phyloP scores from a whole-genome alignment of 306 rosid species.

The Cotoneaster glaucophyllus region DNA sequence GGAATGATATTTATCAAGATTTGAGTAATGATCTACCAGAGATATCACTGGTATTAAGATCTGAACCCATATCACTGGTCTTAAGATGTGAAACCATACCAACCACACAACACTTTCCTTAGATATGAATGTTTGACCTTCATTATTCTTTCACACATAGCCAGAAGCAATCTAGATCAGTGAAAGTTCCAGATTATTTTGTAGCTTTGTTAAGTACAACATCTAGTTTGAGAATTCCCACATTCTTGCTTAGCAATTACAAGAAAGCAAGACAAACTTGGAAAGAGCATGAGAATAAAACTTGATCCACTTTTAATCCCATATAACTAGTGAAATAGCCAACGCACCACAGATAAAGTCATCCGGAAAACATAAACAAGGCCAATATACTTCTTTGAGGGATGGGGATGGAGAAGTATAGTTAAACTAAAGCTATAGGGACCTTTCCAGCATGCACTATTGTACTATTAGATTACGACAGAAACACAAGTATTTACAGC shows the following conservation, averaged over 20 bases:
- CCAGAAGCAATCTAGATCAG: neutral
- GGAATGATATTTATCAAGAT: neutral
- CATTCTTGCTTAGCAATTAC: neutral
- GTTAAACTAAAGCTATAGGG: neutral
- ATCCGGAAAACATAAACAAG: neutral
- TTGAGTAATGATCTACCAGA: neutral
- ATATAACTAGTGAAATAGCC: neutral
- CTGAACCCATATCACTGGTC: neutral
- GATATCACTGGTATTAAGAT: neutral
- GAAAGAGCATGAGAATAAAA: conserved; percentile 2
- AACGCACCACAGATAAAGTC: neutral
- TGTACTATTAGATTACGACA: neutral
- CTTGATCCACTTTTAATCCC: neutral
- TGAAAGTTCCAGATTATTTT: neutral
- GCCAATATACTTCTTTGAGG: neutral
- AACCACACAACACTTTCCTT: neutral
- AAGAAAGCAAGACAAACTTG: neutral
- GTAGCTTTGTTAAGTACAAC: neutral
- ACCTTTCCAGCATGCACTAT: neutral
- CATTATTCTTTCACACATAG: neutral
- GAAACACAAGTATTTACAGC: neutral
- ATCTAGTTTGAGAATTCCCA: neutral
- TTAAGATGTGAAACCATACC: neutral
- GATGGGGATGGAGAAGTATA: neutral
- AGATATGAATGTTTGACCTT: neutral